Base-by-base conservation (phyloP, 2,329 filamentous ascomycete species). In the Calonectria leucothoes region DNA sequence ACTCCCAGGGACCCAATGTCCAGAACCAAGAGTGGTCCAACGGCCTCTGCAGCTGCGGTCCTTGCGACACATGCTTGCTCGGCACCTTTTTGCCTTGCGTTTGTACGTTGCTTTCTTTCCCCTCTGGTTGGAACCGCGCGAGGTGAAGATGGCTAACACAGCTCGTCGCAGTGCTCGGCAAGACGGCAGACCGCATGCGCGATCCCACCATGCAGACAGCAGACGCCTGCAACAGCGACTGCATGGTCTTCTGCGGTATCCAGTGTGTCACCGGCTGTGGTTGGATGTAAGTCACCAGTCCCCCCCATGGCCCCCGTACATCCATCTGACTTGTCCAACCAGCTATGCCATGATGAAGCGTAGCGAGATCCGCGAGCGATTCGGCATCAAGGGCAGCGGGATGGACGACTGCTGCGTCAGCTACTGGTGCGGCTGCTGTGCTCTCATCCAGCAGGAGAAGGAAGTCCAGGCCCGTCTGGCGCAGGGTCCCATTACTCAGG, bases 371-470 rank as follows among this genome's bases (percentile, higher is more conserved):
- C 88, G 90, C 63, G 83, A 89, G 68, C 85, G 84, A 49, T 91
- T 89, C 82, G 85, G 85, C 75, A 91, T 92, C 78, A 81, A 88
- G 57, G 90, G 90, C 42, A 85, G 83, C 61, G 85, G 84, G 45
- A 81, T 81, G 71, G 82, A 82, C 39, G 90, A 92, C 80, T 92
- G 86, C 82, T 88, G 87, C 76, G 81, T 83, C n/a, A 83, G 87
- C 17, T 91, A 84, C 81, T 92, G 87, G 83, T 92, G 90, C 80
- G 80, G 84, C 42, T 91, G 89, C 85, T 92, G 90, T 78, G 85
- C 86, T 7, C 81, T 91, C 71, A 85, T 91, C 75, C 91, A 92
- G 83, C 86, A 91, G 70, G 89, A 91, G 71, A 90, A 90, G 76
- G 90, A 92, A 78, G 86, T 88, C 75, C 78, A 80, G 76, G 37